A percentile compares a stretch with the other conserved stretches of the same genome.
Conservation (phyloP, 164 flowering plant genomes). For the Brasenia schreberi region DNA sequence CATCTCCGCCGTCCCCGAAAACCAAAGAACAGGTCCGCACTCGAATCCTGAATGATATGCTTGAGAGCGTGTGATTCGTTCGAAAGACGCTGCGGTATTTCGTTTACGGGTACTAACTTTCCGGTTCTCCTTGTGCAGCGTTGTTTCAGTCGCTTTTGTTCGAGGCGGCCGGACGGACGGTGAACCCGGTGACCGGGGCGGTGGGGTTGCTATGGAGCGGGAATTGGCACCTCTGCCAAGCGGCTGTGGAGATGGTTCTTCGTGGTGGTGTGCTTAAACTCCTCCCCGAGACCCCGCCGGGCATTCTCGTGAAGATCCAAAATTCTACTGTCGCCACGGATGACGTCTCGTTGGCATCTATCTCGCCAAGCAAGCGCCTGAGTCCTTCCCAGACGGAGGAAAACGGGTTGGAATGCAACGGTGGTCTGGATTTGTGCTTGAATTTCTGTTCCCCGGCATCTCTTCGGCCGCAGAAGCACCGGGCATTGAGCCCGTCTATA, state of each 20-base stretch:
- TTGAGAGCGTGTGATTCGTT: neutral
- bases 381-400: constrained; percentile 10
- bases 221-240: constrained; percentile 69
- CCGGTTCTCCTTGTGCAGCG: constrained; percentile 21
- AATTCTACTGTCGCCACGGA: constrained; percentile 9
- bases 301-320: constrained; percentile 4
- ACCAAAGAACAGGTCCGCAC: constrained; percentile 39
- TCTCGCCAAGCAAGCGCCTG: neutral
- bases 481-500: constrained; percentile 45
- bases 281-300: constrained; percentile 24
- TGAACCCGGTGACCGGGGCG: constrained; percentile 84
- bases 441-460: constrained; percentile 14
- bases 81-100: too few relatives aligned
- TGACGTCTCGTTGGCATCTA: constrained; percentile 19
- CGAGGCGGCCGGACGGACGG: constrained; percentile 76
- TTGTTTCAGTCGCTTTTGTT: constrained; percentile 56
- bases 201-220: constrained; percentile 74
- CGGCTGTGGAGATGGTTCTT: constrained; percentile 69
- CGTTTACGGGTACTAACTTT: neutral
- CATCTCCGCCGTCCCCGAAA: constrained; percentile 53
- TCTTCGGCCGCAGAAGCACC: constrained; percentile 19
- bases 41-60: too few relatives aligned
- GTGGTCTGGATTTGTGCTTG: constrained; percentile 52
- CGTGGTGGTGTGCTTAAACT: constrained; percentile 46
- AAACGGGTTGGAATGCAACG: constrained; percentile 11